Base-by-base conservation (phyloP, 2,329 filamentous ascomycete genomes). In the Pseudogymnoascus sp. region DNA sequence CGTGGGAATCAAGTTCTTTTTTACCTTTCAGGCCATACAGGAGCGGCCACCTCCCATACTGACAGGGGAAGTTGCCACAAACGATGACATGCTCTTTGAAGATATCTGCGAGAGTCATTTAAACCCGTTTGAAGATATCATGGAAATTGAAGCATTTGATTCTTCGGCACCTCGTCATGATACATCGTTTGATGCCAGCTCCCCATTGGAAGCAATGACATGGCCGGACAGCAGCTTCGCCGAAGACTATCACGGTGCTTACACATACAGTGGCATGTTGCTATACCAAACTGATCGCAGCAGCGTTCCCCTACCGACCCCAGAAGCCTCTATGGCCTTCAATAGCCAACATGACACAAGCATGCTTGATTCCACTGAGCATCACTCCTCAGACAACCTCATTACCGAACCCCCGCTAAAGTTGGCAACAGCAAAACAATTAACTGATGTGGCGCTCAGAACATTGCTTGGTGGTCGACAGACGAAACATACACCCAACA, bases 1-100 rank as follows among this genome's bases (percentile, higher is more conserved):
- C 53, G 60, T 69, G 42, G 64, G 37, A 38, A 33, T 73, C 19
- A 62, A 66, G 16, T 40, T 73, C 10, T 50, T 37, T n/a, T 64
- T 71, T 21, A 47, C 67, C 7, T 70, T 72, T 44, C 13, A 66
- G 7, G 42, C 38, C 13, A 64, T 61, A 35, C n/a, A 16, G 1
- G 35, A 26, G n/a, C 21, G 21, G 26, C 10, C 19, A 13, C 14
- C 4, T 6, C 21, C 31, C 5, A 26, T 24, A 33, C 6, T 35
- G 10, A 62, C 65, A 59, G 64, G 40, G 6, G 19, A 13, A 13
- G 4, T 7, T 61, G 59, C 10, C n/a, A 31, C 19, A 1, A 19
- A 40, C 16, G 59, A 61, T 26, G 31, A 61, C 5, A 61, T 40
- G 59, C 33, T 61, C 6, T 38, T 61, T 8, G 19, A 61, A 3